These are phyloP conservation scores for Aspergillus texensis DNA, from an alignment of 2,329 filamentous ascomycete genomes.

Conservation along the genomic window DNA sequence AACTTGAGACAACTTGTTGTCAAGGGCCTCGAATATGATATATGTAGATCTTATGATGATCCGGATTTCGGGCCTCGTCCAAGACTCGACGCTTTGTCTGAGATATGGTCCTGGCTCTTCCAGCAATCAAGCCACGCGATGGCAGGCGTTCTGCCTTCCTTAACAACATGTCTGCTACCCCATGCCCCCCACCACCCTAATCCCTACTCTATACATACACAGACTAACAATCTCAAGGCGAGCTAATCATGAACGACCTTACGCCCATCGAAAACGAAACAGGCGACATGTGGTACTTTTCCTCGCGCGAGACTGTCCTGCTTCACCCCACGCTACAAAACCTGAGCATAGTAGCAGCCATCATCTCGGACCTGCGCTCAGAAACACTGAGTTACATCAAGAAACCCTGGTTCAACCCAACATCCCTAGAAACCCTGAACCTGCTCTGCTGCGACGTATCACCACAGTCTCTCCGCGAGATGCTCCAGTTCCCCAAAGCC, in stretches of 20 bases:
- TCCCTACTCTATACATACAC: background rate
- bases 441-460: slow-evolving; percentile 6
- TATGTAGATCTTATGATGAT: background rate
- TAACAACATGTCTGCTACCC: slow-evolving; percentile 4
- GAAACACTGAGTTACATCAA: background rate
- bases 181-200: background rate
- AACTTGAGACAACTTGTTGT: slow-evolving; percentile 5
- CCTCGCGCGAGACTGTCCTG: background rate
- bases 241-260: slow-evolving; percentile 7
- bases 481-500: background rate
- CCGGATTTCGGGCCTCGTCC: background rate
- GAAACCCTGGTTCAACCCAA: background rate
- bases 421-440: background rate
- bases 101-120: slow-evolving; percentile 5
- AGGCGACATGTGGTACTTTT: background rate
- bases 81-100: background rate
- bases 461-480: background rate
- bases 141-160: background rate
- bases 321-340: slow-evolving; percentile 8
- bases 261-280: background rate
- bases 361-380: background rate
- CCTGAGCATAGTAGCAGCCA: slow-evolving; percentile 6
- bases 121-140: background rate
- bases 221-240: background rate
- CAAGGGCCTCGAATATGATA: slow-evolving; percentile 11